Evolutionary conservation across 129 eudicot species (phyloP), one percentile per base, ranked within the genome.

Genomic region (Saussurea involucrata): DNA sequence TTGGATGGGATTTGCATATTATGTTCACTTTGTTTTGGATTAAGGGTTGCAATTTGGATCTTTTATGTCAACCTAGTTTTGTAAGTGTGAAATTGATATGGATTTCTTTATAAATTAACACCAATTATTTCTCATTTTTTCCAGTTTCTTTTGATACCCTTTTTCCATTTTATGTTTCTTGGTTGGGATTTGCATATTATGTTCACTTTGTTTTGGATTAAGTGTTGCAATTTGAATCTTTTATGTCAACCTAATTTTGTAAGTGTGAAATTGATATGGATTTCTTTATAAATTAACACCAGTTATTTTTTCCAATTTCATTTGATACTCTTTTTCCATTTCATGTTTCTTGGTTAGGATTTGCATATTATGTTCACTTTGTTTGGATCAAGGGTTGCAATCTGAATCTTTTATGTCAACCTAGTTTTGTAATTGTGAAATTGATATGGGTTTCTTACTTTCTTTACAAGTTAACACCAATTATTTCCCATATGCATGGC

Each of bases 61-160:
- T 57, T 74, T 7, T 74, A 32, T 74, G 24, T 12, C 24, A 46
- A 29, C 49, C 80, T 66, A 76, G 53, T 76, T 55, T 5, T 76
- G 4, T 32, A 17, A 33, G 5, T 32, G 60, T 21, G 60, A 58
- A 58, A 22, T 61, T 24, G 36, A 27, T 25, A 24, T 58, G 44
- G n/a, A 18, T n/a, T 68, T 68, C 3, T 36, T 9, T 61, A 61
- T 3, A 61, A 61, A 21, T 61, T 61, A 21, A 61, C 13, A 8
- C 13, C 25, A 61, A 21, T 4, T 61, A 61, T 61, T 24, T 61
- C 28, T 13, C 12, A 25, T 12, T 12, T 27, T 65, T 11, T 63
- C 6, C 55, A 13, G 18, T 12, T 44, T 13, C 6, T 2, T 58
- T 57, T 18, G n/a, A 25, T 60, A 78, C 24, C 61, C 25, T 68